Percentiles rank a stretch among this genome's conserved stretches.
Evolutionary conservation across 257 asterid genomes (phyloP).

Genomic region (Primulina eburnea): DNA sequence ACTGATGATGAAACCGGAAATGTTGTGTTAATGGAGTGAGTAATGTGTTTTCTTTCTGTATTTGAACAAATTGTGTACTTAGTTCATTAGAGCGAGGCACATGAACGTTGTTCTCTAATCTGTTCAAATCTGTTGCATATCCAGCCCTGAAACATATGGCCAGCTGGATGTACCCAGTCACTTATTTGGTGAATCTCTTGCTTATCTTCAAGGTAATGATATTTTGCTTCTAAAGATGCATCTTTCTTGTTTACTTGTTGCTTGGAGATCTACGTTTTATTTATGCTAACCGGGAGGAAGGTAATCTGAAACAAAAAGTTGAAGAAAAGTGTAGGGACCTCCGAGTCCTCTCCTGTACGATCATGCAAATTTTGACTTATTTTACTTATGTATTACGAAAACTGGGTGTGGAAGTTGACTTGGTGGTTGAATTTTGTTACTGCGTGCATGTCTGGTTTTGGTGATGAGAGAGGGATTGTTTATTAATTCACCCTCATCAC

Average conservation of each 20-base stretch:
- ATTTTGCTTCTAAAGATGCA: slow-evolving; percentile 7
- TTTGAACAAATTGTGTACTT: slow-evolving; percentile 1
- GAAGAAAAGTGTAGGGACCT: neutral
- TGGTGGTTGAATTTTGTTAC: neutral
- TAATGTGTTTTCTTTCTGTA: slow-evolving; percentile 22
- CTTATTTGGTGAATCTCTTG: slow-evolving; percentile 83
- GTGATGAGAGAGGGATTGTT: neutral
- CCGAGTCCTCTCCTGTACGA: neutral
- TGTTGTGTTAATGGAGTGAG: slow-evolving; percentile 90
- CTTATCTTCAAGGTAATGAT: slow-evolving; percentile 77
- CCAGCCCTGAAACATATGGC: slow-evolving; percentile 63
- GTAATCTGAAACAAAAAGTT: neutral
- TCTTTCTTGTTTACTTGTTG: neutral
- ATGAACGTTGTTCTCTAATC: slow-evolving; percentile 14
- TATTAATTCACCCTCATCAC: neutral
- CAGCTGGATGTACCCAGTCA: slow-evolving; percentile 83
- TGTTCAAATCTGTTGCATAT: slow-evolving; percentile 25
- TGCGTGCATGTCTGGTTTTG: neutral
- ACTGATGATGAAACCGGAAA: slow-evolving; percentile 81
- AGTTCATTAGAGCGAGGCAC: slow-evolving; percentile 20
- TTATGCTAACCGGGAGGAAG: neutral
- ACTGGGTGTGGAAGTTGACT: neutral
- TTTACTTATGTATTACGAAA: neutral
- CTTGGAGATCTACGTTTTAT: slow-evolving; percentile 15
- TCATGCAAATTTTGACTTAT: too few relatives aligned